These are phyloP conservation scores for Lentinula lateritia DNA, from an alignment of 768 basidiomycete genomes.

Conservation along the genomic window DNA sequence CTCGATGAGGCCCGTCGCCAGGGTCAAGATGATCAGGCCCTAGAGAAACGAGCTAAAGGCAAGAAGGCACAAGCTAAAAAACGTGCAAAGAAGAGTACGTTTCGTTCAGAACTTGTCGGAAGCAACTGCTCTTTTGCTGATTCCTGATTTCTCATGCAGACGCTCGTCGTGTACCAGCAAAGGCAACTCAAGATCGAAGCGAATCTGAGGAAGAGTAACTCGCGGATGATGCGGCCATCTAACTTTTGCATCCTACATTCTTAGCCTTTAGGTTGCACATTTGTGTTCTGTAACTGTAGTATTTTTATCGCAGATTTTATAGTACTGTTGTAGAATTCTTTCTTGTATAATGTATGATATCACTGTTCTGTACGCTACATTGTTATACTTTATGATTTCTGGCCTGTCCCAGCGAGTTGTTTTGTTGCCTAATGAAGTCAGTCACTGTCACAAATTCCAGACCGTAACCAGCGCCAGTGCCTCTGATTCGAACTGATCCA, in stretches of 20 bases:
- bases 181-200: background rate
- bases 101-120: background rate
- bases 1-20: conserved; percentile 77
- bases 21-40: conserved; percentile 87
- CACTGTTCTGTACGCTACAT: background rate
- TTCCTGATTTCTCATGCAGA: background rate
- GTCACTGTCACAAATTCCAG: background rate
- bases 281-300: background rate
- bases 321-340: background rate
- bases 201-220: background rate
- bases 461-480: background rate
- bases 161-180: background rate
- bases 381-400: too few species aligned
- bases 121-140: background rate
- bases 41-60: conserved; percentile 80
- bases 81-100: conserved; percentile 37
- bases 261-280: too few species aligned
- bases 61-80: conserved; percentile 82
- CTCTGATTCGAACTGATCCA: background rate
- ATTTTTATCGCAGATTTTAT: background rate
- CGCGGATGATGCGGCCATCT: background rate
- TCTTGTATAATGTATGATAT: background rate
- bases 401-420: too few species aligned
- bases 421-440: background rate
- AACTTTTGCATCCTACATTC: background rate